phyloP scores from a whole-genome alignment of 768 basidiomycete genomes.

The Rhodotorula babjevae region DNA sequence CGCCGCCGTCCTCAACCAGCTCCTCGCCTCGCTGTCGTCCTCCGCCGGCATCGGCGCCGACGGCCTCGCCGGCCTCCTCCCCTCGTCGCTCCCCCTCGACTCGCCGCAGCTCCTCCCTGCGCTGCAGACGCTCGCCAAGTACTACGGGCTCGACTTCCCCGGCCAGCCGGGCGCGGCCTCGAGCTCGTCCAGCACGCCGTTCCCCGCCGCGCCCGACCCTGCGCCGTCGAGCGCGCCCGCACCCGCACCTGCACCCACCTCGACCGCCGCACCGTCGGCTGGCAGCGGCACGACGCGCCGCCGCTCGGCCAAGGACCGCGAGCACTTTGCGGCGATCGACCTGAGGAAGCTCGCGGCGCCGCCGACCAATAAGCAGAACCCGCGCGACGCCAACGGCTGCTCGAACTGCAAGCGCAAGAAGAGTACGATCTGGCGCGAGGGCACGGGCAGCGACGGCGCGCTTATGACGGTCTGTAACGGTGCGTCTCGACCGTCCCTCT shows the following conservation, averaged over 20 bases:
- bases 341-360: neutral
- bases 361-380: constrained; percentile 29
- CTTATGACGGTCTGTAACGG: constrained; percentile 29
- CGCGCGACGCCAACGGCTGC: constrained; percentile 21
- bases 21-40: constrained; percentile 17
- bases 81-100: constrained; percentile 5
- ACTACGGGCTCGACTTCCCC: constrained; percentile 18
- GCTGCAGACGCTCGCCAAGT: constrained; percentile 24
- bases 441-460: neutral
- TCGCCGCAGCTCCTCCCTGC: constrained; percentile 17
- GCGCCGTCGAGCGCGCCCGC: neutral
- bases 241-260: neutral
- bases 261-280: neutral
- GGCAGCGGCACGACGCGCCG: neutral
- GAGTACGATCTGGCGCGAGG: constrained; percentile 30
- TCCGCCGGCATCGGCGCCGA: neutral
- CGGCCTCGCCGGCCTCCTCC: neutral
- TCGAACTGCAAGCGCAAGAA: constrained; percentile 38
- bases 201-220: neutral
- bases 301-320: constrained; percentile 6
- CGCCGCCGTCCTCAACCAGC: constrained; percentile 24
- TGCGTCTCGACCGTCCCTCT: neutral
- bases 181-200: neutral
- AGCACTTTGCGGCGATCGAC: constrained; percentile 26
- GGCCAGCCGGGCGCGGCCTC: neutral